phyloP scores from a whole-genome alignment of 2,329 filamentous ascomycete genomes.

The Aspergillus tubingensis region DNA sequence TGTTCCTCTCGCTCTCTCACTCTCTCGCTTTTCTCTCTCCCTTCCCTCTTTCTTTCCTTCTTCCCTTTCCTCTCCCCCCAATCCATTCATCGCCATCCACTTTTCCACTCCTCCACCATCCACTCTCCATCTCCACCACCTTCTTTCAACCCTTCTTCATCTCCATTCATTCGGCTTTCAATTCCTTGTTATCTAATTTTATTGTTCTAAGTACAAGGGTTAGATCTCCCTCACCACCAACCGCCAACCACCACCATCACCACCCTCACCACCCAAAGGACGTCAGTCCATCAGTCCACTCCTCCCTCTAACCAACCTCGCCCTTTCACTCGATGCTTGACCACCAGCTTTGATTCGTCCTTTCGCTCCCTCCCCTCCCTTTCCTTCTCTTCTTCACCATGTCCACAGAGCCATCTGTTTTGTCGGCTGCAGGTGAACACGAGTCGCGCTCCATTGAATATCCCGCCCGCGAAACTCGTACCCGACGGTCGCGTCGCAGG shows the following conservation, averaged over 20 bases:
- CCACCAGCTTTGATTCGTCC: not conserved
- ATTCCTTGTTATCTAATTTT: not conserved
- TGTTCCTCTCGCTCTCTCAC: constrained; percentile 7
- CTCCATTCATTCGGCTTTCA: constrained; percentile 10
- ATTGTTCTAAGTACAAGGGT: not conserved
- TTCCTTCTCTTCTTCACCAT: constrained; percentile 25
- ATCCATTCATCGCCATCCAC: constrained; percentile 10
- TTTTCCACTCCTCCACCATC: constrained; percentile 12
- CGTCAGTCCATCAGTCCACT: not conserved
- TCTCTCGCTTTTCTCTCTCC: constrained; percentile 13
- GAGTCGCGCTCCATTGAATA: constrained; percentile 24
- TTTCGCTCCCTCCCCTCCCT: not conserved
- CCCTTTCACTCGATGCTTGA: constrained; percentile 16
- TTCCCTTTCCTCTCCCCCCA: constrained; percentile 13
- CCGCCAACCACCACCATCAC: constrained; percentile 13
- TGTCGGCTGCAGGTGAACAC: constrained; percentile 31
- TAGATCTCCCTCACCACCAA: constrained; percentile 16
- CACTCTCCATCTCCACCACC: constrained; percentile 16
- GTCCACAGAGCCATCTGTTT: constrained; percentile 35
- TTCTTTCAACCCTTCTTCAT: constrained; percentile 11
- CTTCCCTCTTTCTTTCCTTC: constrained; percentile 11
- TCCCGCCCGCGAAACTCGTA: constrained; percentile 31
- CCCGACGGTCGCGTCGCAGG: constrained; percentile 45
- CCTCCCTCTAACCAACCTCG: constrained; percentile 2
- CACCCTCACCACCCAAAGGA: not conserved